Evolutionary conservation across 2,329 filamentous ascomycete genomes (phyloP).

Genomic region (Blastomyces silverae): DNA sequence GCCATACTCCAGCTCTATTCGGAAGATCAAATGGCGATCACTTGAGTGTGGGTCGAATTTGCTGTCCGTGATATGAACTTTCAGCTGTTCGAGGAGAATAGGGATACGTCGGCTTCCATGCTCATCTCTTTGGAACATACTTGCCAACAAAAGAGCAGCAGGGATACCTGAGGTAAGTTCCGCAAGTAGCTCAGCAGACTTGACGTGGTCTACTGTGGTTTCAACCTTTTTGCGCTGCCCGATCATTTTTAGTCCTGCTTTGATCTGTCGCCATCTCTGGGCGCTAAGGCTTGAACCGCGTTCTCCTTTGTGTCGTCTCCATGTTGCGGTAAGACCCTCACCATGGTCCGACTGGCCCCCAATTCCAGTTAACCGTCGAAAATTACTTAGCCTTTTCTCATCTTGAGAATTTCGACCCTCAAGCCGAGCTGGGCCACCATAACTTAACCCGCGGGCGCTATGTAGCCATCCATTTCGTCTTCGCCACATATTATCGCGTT

Average conservation of each 20-base stretch:
- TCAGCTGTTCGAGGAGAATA: conserved; percentile 89
- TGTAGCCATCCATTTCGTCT: conserved; percentile 55
- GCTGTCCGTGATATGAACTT: conserved; percentile 78
- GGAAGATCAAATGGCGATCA: conserved; percentile 74
- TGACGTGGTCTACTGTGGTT: conserved; percentile 78
- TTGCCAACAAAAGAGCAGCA: conserved; percentile 87
- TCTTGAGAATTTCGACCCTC: conserved; percentile 49
- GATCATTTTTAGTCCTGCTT: conserved; percentile 74
- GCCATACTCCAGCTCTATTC: conserved; percentile 90
- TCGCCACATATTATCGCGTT: conserved; percentile 51
- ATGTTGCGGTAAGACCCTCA: conserved; percentile 57
- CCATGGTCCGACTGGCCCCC: conserved; percentile 57
- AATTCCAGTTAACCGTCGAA: conserved; percentile 58
- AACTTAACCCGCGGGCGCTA: conserved; percentile 41
- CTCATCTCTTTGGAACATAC: conserved; percentile 96
- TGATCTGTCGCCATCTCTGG: conserved; percentile 88
- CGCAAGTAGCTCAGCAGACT: conserved; percentile 93
- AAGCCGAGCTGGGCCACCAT: conserved; percentile 40
- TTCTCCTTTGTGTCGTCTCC: conserved; percentile 49
- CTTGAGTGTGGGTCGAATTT: conserved; percentile 53
- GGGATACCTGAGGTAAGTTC: conserved; percentile 88
- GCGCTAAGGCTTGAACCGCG: conserved; percentile 64
- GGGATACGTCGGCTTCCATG: conserved; percentile 92
- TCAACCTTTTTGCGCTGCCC: conserved; percentile 76
- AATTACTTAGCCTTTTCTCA: conserved; percentile 54